These are phyloP conservation scores for Dunaliella salina DNA, from an alignment of 163 green algal species.

Conservation along the genomic window DNA sequence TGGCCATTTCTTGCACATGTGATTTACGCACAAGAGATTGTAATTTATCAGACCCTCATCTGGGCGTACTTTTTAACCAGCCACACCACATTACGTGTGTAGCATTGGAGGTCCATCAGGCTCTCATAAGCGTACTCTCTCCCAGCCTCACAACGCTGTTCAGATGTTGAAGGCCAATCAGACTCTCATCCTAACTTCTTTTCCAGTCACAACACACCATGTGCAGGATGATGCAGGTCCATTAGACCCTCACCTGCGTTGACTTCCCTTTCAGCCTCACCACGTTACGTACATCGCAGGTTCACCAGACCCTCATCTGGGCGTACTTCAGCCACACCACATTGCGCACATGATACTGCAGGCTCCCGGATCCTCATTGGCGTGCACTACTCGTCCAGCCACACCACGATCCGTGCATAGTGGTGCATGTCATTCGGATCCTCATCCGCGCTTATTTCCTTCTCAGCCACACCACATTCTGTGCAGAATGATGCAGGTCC, in stretches of 20 bases:
- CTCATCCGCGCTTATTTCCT: too few relatives aligned
- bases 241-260: constrained; percentile 83
- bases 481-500: too few relatives aligned
- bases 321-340: constrained; percentile 78
- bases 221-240: constrained; percentile 73
- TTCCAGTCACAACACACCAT: constrained; percentile 67
- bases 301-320: constrained; percentile 86
- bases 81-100: constrained; percentile 70
- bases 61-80: constrained; percentile 81
- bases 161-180: constrained; percentile 73
- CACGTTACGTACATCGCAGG: constrained; percentile 73
- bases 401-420: too few relatives aligned
- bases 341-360: too few relatives aligned
- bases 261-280: constrained; percentile 80
- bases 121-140: constrained; percentile 87
- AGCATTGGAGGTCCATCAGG: constrained; percentile 79
- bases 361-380: too few relatives aligned
- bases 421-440: too few relatives aligned
- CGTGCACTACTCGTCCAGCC: too few relatives aligned
- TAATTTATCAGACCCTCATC: constrained; percentile 85
- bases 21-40: too few relatives aligned
- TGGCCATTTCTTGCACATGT: too few relatives aligned
- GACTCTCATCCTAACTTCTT: constrained; percentile 92
- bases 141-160: constrained; percentile 70
- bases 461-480: too few relatives aligned